phyloP scores from a whole-genome alignment of 2,329 filamentous ascomycete species.

The Sclerotinia subarctica region DNA sequence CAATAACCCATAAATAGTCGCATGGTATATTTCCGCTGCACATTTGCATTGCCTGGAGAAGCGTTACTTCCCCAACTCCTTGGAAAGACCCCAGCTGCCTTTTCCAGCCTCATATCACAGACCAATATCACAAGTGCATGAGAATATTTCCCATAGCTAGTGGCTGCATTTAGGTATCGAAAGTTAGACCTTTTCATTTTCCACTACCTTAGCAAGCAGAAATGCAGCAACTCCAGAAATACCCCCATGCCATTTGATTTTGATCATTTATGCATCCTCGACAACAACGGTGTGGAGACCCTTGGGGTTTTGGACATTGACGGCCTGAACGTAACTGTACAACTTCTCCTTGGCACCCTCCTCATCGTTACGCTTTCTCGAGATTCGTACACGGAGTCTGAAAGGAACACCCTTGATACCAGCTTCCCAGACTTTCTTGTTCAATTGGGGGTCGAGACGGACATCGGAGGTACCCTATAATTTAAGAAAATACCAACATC shows the following conservation, averaged over 20 bases:
- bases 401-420: slow-evolving; percentile 98
- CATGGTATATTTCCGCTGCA: slow-evolving; percentile 4
- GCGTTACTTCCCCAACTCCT: not conserved
- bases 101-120: slow-evolving; percentile 15
- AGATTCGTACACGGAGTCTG: slow-evolving; percentile 97
- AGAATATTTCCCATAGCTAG: slow-evolving; percentile 9
- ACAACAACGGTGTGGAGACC: slow-evolving; percentile 91
- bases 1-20: not conserved
- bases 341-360: slow-evolving; percentile 99
- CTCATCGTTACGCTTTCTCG: slow-evolving; percentile 99
- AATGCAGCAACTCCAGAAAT: slow-evolving; percentile 37
- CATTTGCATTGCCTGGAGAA: not conserved
- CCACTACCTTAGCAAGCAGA: slow-evolving; percentile 35
- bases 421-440: slow-evolving; percentile 99
- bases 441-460: slow-evolving; percentile 95
- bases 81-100: not conserved
- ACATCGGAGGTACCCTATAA: slow-evolving; percentile 89
- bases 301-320: slow-evolving; percentile 99
- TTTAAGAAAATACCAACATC: slow-evolving; percentile 28
- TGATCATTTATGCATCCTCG: slow-evolving; percentile 55
- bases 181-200: slow-evolving; percentile 36
- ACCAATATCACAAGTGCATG: slow-evolving; percentile 21
- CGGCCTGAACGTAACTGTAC: slow-evolving; percentile 99
- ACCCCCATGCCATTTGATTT: slow-evolving; percentile 30
- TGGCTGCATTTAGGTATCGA: slow-evolving; percentile 22